Conservation (phyloP, 75 land plant genomes). For the Azolla pinnata region DNA sequence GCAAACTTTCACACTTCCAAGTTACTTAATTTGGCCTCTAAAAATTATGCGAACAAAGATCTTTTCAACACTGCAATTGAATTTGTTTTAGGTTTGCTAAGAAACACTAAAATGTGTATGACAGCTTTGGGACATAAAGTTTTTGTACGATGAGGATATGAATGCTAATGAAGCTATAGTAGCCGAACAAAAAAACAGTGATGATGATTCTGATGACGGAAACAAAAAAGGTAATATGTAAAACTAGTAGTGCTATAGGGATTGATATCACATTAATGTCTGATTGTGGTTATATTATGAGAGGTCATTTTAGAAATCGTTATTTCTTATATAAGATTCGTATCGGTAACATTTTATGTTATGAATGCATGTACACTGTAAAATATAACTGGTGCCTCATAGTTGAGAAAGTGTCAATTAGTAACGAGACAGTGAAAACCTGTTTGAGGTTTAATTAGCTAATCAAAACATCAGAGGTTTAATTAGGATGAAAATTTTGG, state of each 20-base stretch:
- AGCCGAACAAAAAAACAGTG: constrained; percentile 1
- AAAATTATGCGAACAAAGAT: background rate
- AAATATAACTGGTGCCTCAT: too few species aligned
- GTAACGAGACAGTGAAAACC: too few species aligned
- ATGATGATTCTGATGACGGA: constrained; percentile 17
- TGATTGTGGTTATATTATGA: background rate
- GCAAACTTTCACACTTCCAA: background rate
- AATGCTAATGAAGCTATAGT: constrained; percentile 7
- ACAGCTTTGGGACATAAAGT: constrained; percentile 57
- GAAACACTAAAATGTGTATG: background rate
- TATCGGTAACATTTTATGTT: background rate
- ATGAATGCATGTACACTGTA: background rate
- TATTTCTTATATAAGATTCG: background rate
- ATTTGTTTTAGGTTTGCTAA: constrained; percentile 1
- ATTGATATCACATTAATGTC: background rate
- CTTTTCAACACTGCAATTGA: background rate
- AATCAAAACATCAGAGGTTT: too few species aligned
- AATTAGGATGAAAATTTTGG: too few species aligned
- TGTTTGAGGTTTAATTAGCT: too few species aligned
- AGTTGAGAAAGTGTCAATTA: too few species aligned
- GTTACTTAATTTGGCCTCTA: background rate
- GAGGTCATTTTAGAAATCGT: background rate
- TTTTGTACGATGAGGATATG: constrained; percentile 24
- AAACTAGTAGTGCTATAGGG: background rate
- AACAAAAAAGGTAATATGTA: constrained; percentile 35